Base-by-base conservation (phyloP, 108 stramenopile species). In the Chaetoceros muelleri region DNA sequence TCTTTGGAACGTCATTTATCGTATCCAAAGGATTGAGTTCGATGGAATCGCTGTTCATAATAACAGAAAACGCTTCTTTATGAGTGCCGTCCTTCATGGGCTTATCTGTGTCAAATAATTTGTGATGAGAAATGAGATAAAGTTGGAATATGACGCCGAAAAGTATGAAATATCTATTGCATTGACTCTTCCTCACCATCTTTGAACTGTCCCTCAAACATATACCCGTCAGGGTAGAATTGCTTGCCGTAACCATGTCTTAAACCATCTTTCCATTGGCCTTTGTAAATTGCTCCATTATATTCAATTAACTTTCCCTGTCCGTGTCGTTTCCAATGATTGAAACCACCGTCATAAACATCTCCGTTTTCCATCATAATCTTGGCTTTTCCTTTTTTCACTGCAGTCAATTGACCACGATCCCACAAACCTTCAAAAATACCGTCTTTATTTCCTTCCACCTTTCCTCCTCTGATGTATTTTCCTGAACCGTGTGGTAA, bases 211-310 rank as follows among this genome's bases (percentile, higher is more conserved):
- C 34, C 34, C 13, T 40, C 13, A 13, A 40, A 40, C 13, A 40
- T 13, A 13, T 40, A 40, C 13, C 34, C 34, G 34, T 40, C 34
- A 13, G 34, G 34, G 13, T 40, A 40, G 5, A 13, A 40, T 13
- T 60, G 58, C 1, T 54, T 30, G 0, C 71, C 71, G 27, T 44
- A 21, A 17, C 65, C 71, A 28, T 62, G 60, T 25, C 61, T 40
- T 44, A n/a, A 24, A 46, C 61, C 65, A 18, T 61, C 65, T 40
- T 57, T 66, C 63, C 63, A 72, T 24, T 53, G 52, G 17, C 71
- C 71, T 3, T 69, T 25, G 64, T 74, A 74, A 16, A 48, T 27
- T 25, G 60, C 52, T 3, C 62, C 62, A 53, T 62, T 58, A 22
- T 44, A 3, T 30, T 69, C 57, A 1, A 48, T 48, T 55, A 69